A percentile compares a stretch with the other conserved stretches of the same genome.
Evolutionary conservation across 257 asterid species (phyloP).

Genomic region (Solanum chmielewskii): DNA sequence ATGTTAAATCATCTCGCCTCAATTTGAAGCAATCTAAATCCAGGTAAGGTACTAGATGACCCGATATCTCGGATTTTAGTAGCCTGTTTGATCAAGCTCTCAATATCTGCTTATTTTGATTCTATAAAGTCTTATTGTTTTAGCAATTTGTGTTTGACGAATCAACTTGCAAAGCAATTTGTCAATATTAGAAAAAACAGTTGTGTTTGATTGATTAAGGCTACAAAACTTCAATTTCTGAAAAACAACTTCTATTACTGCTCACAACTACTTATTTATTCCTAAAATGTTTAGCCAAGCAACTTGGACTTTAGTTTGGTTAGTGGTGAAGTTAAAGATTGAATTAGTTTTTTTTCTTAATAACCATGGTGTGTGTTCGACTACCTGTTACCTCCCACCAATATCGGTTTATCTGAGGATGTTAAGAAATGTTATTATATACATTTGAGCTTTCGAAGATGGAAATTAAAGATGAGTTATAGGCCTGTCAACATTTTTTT

Average conservation of each 20-base stretch:
- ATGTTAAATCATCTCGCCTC: slow-evolving; percentile 45
- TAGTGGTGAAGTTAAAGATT: background rate
- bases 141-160: background rate
- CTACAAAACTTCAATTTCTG: background rate
- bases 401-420: background rate
- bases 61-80: background rate
- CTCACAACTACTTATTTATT: background rate
- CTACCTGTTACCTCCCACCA: background rate
- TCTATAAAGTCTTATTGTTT: no score
- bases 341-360: background rate
- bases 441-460: background rate
- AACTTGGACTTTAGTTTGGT: background rate
- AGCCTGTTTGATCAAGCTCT: background rate
- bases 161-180: background rate
- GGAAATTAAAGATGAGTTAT: background rate
- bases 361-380: background rate
- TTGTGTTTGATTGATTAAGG: background rate
- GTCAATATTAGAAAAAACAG: background rate
- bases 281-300: background rate
- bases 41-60: slow-evolving; percentile 20
- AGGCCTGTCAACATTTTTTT: background rate
- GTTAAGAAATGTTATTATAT: background rate
- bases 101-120: background rate
- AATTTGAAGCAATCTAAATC: slow-evolving; percentile 42
- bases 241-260: background rate